These are phyloP conservation scores for Cordyceps javanica DNA, from an alignment of 2,329 filamentous ascomycete genomes.

Conservation along the genomic window DNA sequence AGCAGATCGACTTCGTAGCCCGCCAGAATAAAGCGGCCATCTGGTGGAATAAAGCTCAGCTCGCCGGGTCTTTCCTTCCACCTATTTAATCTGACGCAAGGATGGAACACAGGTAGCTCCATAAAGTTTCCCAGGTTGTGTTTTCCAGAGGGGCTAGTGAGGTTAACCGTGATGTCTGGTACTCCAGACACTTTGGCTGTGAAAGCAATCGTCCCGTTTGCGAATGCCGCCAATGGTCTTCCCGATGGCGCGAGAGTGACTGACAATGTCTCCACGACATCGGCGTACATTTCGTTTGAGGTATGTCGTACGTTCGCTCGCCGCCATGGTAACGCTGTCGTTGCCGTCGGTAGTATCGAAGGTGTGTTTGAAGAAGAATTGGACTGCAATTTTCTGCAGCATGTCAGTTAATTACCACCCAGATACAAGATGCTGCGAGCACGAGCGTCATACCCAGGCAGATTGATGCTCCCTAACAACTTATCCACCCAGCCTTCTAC, in stretches of 20 bases:
- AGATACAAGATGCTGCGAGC: neutral
- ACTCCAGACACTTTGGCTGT: conserved; percentile 92
- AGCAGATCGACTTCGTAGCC: conserved; percentile 92
- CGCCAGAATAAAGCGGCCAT: conserved; percentile 87
- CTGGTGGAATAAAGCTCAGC: conserved; percentile 91
- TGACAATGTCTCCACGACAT: conserved; percentile 83
- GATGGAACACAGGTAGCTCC: conserved; percentile 90
- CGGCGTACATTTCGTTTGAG: conserved; percentile 94
- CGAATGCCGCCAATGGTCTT: conserved; percentile 76
- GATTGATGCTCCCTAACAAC: conserved; percentile 76
- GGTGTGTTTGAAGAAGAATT: conserved; percentile 32
- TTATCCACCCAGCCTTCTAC: conserved; percentile 88
- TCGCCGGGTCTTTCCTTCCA: conserved; percentile 89
- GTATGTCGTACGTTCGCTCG: conserved; percentile 89
- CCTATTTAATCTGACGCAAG: conserved; percentile 81
- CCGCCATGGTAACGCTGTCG: conserved; percentile 72
- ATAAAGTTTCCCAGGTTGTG: conserved; percentile 69
- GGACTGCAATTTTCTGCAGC: conserved; percentile 34
- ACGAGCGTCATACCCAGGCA: conserved; percentile 56
- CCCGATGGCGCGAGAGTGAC: conserved; percentile 90
- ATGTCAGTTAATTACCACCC: neutral
- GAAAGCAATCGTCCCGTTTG: conserved; percentile 89
- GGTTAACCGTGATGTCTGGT: conserved; percentile 76
- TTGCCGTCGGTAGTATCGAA: conserved; percentile 38
- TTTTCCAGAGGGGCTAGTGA: conserved; percentile 76